Conservation (phyloP, 2,329 filamentous ascomycete species). For the Aspergillus pseudonomiae region DNA sequence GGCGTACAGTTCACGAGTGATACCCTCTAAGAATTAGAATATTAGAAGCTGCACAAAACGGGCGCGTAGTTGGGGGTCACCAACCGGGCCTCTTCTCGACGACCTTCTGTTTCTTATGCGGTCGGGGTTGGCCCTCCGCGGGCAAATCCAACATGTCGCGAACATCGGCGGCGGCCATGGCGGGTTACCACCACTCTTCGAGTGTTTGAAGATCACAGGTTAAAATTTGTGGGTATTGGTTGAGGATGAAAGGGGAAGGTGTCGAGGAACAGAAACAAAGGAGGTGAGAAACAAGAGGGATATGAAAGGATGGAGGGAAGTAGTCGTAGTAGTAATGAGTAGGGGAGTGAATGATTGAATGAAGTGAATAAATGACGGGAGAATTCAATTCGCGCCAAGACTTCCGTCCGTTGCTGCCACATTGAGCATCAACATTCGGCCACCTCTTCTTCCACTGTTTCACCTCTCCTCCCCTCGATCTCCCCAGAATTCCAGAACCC, state of each 20-base stretch:
- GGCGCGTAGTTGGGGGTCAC: slow-evolving; percentile 22
- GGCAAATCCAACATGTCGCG: slow-evolving; percentile 86
- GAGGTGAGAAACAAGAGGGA: slow-evolving; percentile 5
- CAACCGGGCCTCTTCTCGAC: slow-evolving; percentile 60
- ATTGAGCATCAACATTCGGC: slow-evolving; percentile 21
- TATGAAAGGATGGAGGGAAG: neutral
- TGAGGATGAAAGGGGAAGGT: neutral
- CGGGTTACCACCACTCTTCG: slow-evolving; percentile 23
- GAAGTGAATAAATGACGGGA: neutral
- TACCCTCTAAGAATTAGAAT: slow-evolving; percentile 43
- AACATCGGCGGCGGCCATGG: slow-evolving; percentile 76
- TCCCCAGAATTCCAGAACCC: neutral
- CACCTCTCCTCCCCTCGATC: slow-evolving; percentile 1
- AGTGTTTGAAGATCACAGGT: neutral
- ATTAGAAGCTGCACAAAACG: neutral
- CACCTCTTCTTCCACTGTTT: slow-evolving; percentile 4
- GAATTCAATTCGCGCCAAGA: slow-evolving; percentile 30
- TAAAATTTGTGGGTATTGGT: neutral
- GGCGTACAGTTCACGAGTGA: slow-evolving; percentile 54
- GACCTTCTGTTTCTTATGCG: slow-evolving; percentile 75
- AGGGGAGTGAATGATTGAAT: neutral
- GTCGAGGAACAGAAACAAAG: slow-evolving; percentile 10
- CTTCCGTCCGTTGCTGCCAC: slow-evolving; percentile 24
- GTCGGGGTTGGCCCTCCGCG: slow-evolving; percentile 60
- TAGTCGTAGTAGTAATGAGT: neutral